A percentile compares a stretch with the other conserved stretches of the same genome.
These are phyloP conservation scores for Cynara cardunculus DNA, from an alignment of 129 eudicot species.

Conservation along the genomic window DNA sequence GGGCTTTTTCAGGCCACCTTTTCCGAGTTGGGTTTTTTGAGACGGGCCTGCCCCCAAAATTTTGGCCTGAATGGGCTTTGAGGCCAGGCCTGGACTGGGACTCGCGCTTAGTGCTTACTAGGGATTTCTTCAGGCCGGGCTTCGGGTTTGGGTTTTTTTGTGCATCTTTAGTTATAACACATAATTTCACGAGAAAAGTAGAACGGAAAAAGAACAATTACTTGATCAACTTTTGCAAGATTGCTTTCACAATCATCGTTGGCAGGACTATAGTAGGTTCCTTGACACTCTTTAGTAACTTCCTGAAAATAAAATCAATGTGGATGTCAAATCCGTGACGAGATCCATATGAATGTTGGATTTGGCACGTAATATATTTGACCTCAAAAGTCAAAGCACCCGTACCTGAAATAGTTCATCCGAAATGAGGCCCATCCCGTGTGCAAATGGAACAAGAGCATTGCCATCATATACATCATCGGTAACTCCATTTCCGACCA, in stretches of 20 bases:
- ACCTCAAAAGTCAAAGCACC: slow-evolving; percentile 1
- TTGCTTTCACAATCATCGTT: slow-evolving; percentile 46
- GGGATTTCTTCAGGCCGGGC: no score
- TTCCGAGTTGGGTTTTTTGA: no score
- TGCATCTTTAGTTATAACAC: neutral
- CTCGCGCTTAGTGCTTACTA: no score
- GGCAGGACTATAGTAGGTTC: slow-evolving; percentile 60
- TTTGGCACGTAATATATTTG: neutral
- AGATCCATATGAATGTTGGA: neutral
- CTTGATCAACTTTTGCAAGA: slow-evolving; percentile 68
- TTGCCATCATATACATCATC: slow-evolving; percentile 84
- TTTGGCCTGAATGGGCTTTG: no score
- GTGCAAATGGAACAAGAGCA: slow-evolving; percentile 93
- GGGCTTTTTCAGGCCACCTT: no score
- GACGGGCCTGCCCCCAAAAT: no score
- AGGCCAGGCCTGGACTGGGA: no score
- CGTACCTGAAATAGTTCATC: slow-evolving; percentile 68
- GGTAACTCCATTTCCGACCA: slow-evolving; percentile 95
- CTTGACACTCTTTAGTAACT: slow-evolving; percentile 51
- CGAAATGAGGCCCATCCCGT: slow-evolving; percentile 98
- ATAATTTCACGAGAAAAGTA: neutral
- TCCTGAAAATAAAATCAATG: slow-evolving; percentile 38
- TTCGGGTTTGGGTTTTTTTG: no score
- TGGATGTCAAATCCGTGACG: neutral
- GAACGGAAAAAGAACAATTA: slow-evolving; percentile 15